phyloP scores from a whole-genome alignment of 768 basidiomycete genomes.

The Psilocybe cubensis region DNA sequence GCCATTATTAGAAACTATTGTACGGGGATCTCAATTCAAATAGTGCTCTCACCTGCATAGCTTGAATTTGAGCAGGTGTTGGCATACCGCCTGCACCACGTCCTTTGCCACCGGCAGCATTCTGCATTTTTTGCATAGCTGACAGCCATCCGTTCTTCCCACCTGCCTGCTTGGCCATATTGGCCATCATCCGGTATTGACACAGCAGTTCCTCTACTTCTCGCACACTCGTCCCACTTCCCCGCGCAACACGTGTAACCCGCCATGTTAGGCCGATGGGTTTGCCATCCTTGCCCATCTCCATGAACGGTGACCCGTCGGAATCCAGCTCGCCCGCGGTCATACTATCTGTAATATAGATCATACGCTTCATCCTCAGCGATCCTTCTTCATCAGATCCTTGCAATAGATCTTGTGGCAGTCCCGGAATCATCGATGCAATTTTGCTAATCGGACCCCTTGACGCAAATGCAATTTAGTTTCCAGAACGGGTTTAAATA shows the following conservation, averaged over 20 bases:
- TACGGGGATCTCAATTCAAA: not conserved
- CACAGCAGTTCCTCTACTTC: conserved; percentile 98
- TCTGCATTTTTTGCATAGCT: conserved; percentile 93
- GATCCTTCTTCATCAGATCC: conserved; percentile 95
- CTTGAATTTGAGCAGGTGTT: conserved; percentile 90
- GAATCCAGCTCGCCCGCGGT: conserved; percentile 91
- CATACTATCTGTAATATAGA: conserved; percentile 99
- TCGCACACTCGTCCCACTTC: conserved; percentile 91
- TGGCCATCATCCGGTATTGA: conserved; percentile 98
- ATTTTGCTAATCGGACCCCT: conserved; percentile 99
- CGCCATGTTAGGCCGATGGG: conserved; percentile 89
- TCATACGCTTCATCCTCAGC: conserved; percentile 93
- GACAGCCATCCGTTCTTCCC: conserved; percentile 96
- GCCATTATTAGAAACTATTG: not conserved
- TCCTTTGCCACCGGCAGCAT: conserved; percentile 82
- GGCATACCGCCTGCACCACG: conserved; percentile 89
- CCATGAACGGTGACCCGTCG: conserved; percentile 91
- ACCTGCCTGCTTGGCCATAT: conserved; percentile 97
- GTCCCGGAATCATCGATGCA: conserved; percentile 97
- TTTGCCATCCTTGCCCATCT: conserved; percentile 79
- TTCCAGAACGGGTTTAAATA: conserved; percentile 7
- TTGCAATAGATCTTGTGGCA: conserved; percentile 88
- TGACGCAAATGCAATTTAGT: conserved; percentile 11
- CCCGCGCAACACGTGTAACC: conserved; percentile 86
- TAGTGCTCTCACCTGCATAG: conserved; percentile 78